Base-by-base conservation (phyloP, 768 basidiomycete genomes). In the Hirschioporus abietinus region DNA sequence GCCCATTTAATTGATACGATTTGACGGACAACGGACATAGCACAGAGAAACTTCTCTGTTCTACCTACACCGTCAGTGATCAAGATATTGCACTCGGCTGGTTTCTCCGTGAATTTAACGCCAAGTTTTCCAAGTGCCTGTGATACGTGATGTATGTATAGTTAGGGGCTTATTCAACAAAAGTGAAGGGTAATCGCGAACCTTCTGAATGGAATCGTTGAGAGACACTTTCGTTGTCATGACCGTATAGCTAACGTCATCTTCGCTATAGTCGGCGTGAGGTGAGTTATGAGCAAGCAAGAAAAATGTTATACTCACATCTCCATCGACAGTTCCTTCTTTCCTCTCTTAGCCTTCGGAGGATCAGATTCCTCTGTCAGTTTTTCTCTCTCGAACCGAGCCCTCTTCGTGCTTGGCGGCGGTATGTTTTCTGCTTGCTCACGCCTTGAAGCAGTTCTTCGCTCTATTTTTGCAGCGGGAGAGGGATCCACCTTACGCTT, bases 31-130 rank as follows among this genome's bases (percentile, higher is more conserved):
- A 76, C 76, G 0, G 90, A 81, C 70, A 96, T 78, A 0, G 92
- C 92, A 70, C 87, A 88, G 0, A 97, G 80, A 73, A 96, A 91
- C 74, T 96, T 97, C 73, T 95, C 91, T 0, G 95, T 96, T 5
- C 95, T 85, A 6, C 89, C 86, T 26, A 96, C 79, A 27, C 81
- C 79, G 35, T 83, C 84, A 10, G 86, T 85, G 61, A 96, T 75
- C 15, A 97, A 81, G 76, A 96, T 92, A 0, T 93, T 96, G 71
- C 90, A 93, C 65, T 93, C 87, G 0, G 75, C 72, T 0, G 89
- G 80, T 35, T 86, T 83, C 1, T 82, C 81, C 8, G 86, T 86
- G 66, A 88, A 78, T 69, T 83, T 87, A 8, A 85, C 88, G 0
- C 93, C 94, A 0, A 95, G 75, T 71, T 84, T 87, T 1, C 74